Base-by-base conservation (phyloP, 2,329 filamentous ascomycete species). In the Phialophora expanda region DNA sequence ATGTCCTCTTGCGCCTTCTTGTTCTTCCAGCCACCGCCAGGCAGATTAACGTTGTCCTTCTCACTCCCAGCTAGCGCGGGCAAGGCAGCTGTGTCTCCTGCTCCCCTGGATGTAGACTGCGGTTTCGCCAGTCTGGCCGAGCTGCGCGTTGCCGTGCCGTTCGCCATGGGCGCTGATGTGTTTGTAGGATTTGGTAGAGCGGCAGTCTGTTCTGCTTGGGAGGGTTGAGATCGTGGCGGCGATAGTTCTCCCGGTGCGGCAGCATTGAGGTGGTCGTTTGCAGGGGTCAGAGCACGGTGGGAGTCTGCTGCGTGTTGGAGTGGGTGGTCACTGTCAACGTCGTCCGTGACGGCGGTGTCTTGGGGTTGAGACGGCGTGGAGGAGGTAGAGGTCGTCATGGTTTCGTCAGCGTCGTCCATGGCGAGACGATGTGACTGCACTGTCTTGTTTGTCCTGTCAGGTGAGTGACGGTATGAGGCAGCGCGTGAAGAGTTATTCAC, bases 1-100 rank as follows among this genome's bases (percentile, higher is more conserved):
- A 80, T 83, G 62, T 88, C 86, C 66, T 87, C 86, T 67, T 82
- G 75, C 4, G 84, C 83, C 72, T 86, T 86, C 74, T 84, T 85
- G 67, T 80, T 85, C 70, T 79, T 80, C 84, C 85, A 88, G 8
- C 77, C 77, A 54, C 80, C 82, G 2, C 84, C 82, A 7, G 83
- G 83, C 66, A 78, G 76, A 41, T 81, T 77, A 59, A 78, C 78
- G 64, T 71, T 71, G 69, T 72, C 74, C 20, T 48, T 61, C 8
- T 46, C 60, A 8, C 28, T 54, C 0, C 7, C 7, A 32, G 6
- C 41, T 2, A 50, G n/a, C 1, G 60, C 9, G 12, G 34, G 14
- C 3, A 48, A 14, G 26, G 34, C 41, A 8, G 32, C 30, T n/a
- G 14, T 44, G 11, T 55, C 50, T 30, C 48, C 59, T 44, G 28